A percentile compares a stretch with the other conserved stretches of the same genome.
phyloP scores from a whole-genome alignment of 352 stramenopile genomes.

The Phytopythium vexans region DNA sequence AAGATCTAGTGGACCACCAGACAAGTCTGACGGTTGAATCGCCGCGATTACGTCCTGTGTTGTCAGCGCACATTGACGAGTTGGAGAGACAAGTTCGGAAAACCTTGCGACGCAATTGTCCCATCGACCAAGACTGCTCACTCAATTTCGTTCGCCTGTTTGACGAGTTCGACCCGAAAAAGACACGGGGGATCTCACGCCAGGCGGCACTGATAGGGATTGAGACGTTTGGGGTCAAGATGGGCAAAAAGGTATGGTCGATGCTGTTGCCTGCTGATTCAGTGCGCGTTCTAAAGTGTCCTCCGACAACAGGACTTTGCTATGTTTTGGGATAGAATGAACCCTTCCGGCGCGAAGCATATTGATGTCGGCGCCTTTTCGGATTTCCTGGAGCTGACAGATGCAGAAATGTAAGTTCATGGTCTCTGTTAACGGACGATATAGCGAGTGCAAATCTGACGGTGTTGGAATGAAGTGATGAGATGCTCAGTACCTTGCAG shows the following conservation, averaged over 20 bases:
- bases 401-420: slow-evolving; percentile 65
- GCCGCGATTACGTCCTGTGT: slow-evolving; percentile 33
- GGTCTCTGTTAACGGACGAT: neutral
- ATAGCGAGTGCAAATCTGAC: neutral
- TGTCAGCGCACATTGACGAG: slow-evolving; percentile 56
- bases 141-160: slow-evolving; percentile 75
- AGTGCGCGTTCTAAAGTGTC: neutral
- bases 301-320: slow-evolving; percentile 44
- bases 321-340: slow-evolving; percentile 70
- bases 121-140: slow-evolving; percentile 68
- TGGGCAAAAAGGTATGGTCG: slow-evolving; percentile 57
- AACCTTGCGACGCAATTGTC: slow-evolving; percentile 67
- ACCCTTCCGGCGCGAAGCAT: slow-evolving; percentile 48
- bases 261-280: neutral
- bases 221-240: slow-evolving; percentile 72
- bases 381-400: slow-evolving; percentile 72
- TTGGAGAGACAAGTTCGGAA: slow-evolving; percentile 67
- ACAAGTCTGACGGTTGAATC: slow-evolving; percentile 33
- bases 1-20: slow-evolving; percentile 56
- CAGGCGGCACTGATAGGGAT: slow-evolving; percentile 47
- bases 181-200: slow-evolving; percentile 39
- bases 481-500: slow-evolving; percentile 58
- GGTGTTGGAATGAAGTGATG: slow-evolving; percentile 35
- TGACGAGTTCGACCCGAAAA: slow-evolving; percentile 77
- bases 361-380: slow-evolving; percentile 54